Evolutionary conservation across 768 basidiomycete species (phyloP), one percentile per base, ranked within the genome.

Genomic region (Agaricus subrufescens): DNA sequence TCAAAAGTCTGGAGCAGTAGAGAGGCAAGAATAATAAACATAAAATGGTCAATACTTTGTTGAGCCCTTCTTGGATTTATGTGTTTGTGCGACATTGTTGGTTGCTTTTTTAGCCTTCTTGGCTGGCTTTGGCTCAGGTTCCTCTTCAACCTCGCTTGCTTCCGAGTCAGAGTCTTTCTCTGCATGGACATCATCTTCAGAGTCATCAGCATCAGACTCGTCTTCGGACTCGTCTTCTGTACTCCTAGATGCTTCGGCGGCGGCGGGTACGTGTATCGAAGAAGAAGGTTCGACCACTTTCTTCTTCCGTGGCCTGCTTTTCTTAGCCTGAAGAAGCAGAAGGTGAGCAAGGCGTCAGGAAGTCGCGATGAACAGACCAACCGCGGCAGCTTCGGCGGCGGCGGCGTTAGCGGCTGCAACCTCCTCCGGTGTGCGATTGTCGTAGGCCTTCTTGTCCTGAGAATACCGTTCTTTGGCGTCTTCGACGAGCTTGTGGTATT

Each of bases 381-480:
- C 75, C 38, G 71, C 70, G 53, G 63, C 58, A 15, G 71, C 75
- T 44, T 73, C 78, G 23, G 75, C 76, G 10, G 67, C 65, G 27
- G 78, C 73, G 42, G 72, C 74, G 42, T 75, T 76, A 29, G 74
- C 79, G 51, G 76, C 75, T 52, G 73, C 73, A 37, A 78, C 71
- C 57, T 80, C 75, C 52, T 77, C 77, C 11, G 73, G 75, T 6
- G 79, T 73, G 53, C 75, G 73, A 31, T 77, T 80, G 51, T 87
- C 85, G 65, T 89, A 90, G 7, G 79, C 81, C 42, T 75, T 77
- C 67, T 90, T 85, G 46, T 85, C 79, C 34, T 74, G 73, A 8
- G 83, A 77, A 64, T 88, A 93, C 38, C 75, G 72, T 57, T 77
- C 75, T 66, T 89, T 90, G n/a, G 83, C 84, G 38, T 66, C 75